Conservation (phyloP, 139 green algal genomes). For the Asterochloris sp. region DNA sequence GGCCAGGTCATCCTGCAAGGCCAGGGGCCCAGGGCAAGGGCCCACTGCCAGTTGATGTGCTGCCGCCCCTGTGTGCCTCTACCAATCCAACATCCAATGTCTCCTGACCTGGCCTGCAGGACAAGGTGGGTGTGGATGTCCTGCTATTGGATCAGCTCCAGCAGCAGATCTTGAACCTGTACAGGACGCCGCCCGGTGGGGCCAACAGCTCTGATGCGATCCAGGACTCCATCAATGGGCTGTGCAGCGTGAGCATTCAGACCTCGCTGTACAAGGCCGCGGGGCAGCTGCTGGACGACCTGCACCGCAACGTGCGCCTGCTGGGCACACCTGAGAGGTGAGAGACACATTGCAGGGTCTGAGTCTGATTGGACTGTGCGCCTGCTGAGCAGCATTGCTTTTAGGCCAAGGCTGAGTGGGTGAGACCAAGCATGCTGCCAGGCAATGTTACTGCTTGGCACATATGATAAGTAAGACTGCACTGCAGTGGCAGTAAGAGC, state of each 20-base stretch:
- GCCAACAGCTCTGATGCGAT: constrained; percentile 14
- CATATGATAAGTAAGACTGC: too few species aligned
- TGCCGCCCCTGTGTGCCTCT: too few species aligned
- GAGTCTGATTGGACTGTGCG: too few species aligned
- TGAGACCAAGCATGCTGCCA: background rate
- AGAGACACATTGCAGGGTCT: background rate
- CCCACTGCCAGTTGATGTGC: too few species aligned
- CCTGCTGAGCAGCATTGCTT: too few species aligned
- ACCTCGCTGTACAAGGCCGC: constrained; percentile 50
- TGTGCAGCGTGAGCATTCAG: constrained; percentile 35
- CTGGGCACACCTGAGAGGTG: constrained; percentile 68
- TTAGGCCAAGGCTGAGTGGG: background rate
- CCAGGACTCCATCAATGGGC: constrained; percentile 33
- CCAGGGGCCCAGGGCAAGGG: too few species aligned
- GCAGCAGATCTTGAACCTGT: constrained; percentile 44
- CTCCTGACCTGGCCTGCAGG: constrained; percentile 5
- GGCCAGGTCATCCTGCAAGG: too few species aligned
- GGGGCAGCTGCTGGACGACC: constrained; percentile 59
- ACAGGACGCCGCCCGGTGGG: background rate
- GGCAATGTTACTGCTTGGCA: too few species aligned
- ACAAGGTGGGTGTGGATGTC: constrained; percentile 67
- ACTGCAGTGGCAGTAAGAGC: too few species aligned
- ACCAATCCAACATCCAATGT: background rate
- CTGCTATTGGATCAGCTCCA: constrained; percentile 52
- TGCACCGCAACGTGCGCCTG: constrained; percentile 63